Percentiles rank a stretch among this genome's conserved stretches.
Evolutionary conservation across 2,329 filamentous ascomycete genomes (phyloP).

Genomic region (Tolypocladium sp.): DNA sequence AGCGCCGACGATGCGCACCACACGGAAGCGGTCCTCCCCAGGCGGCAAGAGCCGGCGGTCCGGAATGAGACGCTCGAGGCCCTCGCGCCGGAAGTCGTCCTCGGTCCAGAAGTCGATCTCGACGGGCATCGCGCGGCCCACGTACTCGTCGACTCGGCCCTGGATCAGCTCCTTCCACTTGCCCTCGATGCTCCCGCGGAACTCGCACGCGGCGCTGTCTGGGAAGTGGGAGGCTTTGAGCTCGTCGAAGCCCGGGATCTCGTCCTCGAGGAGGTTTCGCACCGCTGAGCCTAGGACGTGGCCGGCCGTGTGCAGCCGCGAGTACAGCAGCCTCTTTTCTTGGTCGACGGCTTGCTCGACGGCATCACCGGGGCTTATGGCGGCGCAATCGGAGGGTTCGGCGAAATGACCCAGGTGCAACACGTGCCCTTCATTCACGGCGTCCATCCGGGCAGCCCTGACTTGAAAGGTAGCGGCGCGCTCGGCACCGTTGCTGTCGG

Average conservation of each 20-base stretch:
- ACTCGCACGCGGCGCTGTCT: conserved; percentile 57
- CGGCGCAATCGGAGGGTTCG: conserved; percentile 5
- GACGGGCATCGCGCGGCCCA: conserved; percentile 47
- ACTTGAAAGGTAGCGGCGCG: conserved; percentile 33
- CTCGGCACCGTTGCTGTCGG: conserved; percentile 34
- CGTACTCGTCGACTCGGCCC: conserved; percentile 46
- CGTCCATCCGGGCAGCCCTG: conserved; percentile 45
- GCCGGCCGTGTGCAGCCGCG: conserved; percentile 63
- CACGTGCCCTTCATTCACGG: conserved; percentile 41
- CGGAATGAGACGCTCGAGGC: conserved; percentile 46
- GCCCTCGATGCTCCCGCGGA: conserved; percentile 56
- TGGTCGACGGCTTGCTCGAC: conserved; percentile 51
- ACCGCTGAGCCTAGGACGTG: conserved; percentile 64
- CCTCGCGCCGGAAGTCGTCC: conserved; percentile 46
- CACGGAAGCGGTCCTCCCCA: conserved; percentile 49
- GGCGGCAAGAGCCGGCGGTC: conserved; percentile 32
- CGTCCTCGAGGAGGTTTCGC: conserved; percentile 42
- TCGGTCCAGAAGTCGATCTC: conserved; percentile 58
- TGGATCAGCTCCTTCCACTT: conserved; percentile 56
- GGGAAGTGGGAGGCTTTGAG: conserved; percentile 66
- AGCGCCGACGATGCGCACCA: conserved; percentile 59
- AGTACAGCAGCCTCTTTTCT: conserved; percentile 53
- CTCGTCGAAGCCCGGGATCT: conserved; percentile 50
- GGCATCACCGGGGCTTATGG: conserved; percentile 30
- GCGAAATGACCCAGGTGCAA: conserved; percentile 56